A percentile compares a stretch with the other conserved stretches of the same genome.
Evolutionary conservation across 2,329 filamentous ascomycete genomes (phyloP).

Genomic region (Apiospora koreana): DNA sequence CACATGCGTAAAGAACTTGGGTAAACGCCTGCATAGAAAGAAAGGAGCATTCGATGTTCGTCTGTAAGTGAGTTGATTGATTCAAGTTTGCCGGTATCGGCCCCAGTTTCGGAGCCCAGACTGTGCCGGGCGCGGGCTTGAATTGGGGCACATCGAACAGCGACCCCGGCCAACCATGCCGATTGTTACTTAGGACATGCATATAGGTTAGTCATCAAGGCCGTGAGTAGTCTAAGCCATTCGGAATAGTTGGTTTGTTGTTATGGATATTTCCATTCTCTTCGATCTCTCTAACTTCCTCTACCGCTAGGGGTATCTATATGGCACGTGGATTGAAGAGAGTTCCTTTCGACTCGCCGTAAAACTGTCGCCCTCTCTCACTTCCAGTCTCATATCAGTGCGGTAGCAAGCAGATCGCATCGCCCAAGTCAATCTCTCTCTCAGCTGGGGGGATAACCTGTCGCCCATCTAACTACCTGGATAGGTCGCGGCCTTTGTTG

Average conservation of each 20-base stretch:
- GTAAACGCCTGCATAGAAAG: too few relatives aligned
- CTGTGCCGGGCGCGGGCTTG: background rate
- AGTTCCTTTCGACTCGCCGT: background rate
- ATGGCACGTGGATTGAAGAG: background rate
- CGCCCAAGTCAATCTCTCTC: background rate
- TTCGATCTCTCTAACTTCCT: slow-evolving; percentile 2
- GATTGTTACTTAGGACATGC: background rate
- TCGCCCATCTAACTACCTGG: background rate
- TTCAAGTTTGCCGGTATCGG: background rate
- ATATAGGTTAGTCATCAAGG: too few relatives aligned
- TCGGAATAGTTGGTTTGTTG: background rate
- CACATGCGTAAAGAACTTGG: too few relatives aligned
- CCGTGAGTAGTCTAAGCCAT: background rate
- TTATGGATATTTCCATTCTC: slow-evolving; percentile 4
- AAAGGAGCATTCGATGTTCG: too few relatives aligned
- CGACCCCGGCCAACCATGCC: background rate
- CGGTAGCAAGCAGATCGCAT: background rate
- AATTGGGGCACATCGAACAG: background rate
- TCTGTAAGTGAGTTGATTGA: background rate
- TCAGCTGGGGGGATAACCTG: background rate
- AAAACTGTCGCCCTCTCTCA: background rate
- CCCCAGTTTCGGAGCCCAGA: background rate
- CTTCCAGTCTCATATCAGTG: slow-evolving; percentile 5
- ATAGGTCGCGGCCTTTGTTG: slow-evolving; percentile 15
- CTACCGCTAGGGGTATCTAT: slow-evolving; percentile 7